These are phyloP conservation scores for Caloboletus firmus DNA, from an alignment of 1,284 basidiomycete species.

Conservation along the genomic window DNA sequence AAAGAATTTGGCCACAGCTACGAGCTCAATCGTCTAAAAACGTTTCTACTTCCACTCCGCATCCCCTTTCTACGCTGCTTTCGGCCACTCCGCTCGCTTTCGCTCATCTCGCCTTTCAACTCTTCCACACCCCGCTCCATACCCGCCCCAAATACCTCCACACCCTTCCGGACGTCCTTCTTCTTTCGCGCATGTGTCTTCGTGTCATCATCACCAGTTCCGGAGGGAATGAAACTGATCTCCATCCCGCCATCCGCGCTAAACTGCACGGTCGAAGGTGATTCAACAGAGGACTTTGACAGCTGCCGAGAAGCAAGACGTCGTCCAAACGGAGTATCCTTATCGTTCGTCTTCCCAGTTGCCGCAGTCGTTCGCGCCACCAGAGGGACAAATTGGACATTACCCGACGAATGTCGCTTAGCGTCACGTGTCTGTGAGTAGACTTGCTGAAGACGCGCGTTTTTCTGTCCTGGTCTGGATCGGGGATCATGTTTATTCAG, in stretches of 20 bases:
- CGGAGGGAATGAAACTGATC: slow-evolving; percentile 63
- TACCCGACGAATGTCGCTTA: slow-evolving; percentile 41
- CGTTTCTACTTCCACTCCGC: slow-evolving; percentile 85
- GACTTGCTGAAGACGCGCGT: slow-evolving; percentile 46
- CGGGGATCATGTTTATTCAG: slow-evolving; percentile 52
- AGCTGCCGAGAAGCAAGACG: slow-evolving; percentile 44
- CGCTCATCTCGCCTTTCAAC: slow-evolving; percentile 45
- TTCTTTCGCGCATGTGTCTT: slow-evolving; percentile 21
- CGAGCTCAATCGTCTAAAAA: slow-evolving; percentile 52
- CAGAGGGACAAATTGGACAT: slow-evolving; percentile 62
- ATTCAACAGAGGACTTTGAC: slow-evolving; percentile 8
- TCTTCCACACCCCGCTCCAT: slow-evolving; percentile 76
- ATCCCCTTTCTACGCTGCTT: slow-evolving; percentile 70
- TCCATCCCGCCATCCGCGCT: slow-evolving; percentile 58
- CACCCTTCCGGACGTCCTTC: slow-evolving; percentile 55
- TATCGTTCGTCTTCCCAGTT: slow-evolving; percentile 40
- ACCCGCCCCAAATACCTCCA: slow-evolving; percentile 81
- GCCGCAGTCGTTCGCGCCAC: slow-evolving; percentile 44
- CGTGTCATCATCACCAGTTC: slow-evolving; percentile 35
- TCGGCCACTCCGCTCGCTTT: slow-evolving; percentile 66
- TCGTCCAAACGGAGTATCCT: slow-evolving; percentile 68
- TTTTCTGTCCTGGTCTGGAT: slow-evolving; percentile 46
- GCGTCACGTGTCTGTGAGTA: slow-evolving; percentile 43
- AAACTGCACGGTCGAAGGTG: slow-evolving; percentile 14
- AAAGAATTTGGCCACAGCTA: slow-evolving; percentile 6